Evolutionary conservation across 441 rosid genomes (phyloP).

Genomic region (Erodium moschatum): DNA sequence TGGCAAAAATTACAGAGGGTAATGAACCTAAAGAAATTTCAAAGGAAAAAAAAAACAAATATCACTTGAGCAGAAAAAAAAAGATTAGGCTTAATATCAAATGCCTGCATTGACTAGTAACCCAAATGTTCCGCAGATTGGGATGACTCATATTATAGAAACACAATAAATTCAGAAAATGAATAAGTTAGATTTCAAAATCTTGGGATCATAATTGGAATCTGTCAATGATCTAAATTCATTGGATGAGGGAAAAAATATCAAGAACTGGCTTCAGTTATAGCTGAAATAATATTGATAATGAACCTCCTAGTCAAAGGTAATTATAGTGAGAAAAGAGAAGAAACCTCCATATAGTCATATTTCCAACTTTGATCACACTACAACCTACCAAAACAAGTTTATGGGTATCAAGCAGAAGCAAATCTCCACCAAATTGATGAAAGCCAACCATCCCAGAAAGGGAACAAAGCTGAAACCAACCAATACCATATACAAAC

Average conservation of each 20-base stretch:
- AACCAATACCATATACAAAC: neutral
- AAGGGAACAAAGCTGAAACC: too few species aligned
- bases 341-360: slow-evolving; percentile 15
- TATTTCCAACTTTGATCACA: slow-evolving; percentile 18
- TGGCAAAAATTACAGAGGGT: neutral
- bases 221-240: neutral
- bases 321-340: neutral
- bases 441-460: neutral
- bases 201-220: slow-evolving; percentile 1
- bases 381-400: slow-evolving; percentile 19
- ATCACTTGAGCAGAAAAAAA: neutral
- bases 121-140: too few species aligned
- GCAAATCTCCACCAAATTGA: slow-evolving; percentile 22
- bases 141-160: neutral
- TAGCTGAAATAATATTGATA: neutral
- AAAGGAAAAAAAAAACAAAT: neutral
- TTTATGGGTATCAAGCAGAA: slow-evolving; percentile 17
- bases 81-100: neutral
- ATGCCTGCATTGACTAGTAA: neutral
- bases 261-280: neutral
- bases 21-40: neutral
- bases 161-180: neutral
- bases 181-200: neutral
- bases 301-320: neutral
- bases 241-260: neutral